Conservation (phyloP, 23 red algal species). For the Gracilariopsis chorda region DNA sequence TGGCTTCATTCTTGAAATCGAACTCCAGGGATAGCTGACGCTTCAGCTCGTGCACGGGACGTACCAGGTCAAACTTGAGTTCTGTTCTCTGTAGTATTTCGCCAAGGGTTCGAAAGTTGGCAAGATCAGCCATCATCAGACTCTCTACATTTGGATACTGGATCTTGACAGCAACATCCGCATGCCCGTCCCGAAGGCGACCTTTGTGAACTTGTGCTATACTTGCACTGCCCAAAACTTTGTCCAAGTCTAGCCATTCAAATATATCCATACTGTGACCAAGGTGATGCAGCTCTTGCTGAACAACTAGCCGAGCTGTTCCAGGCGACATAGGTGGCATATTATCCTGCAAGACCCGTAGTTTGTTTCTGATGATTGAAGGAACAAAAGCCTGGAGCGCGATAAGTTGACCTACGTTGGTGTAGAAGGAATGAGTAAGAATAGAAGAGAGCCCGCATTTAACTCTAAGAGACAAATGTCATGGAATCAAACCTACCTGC, state of each 20-base stretch:
- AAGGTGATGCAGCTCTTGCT: background rate
- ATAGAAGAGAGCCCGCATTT: background rate
- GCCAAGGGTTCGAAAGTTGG: constrained; percentile 65
- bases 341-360: constrained; percentile 24
- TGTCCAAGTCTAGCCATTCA: constrained; percentile 17
- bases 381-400: constrained; percentile 64
- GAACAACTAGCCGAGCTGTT: background rate
- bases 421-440: background rate
- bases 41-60: constrained; percentile 66
- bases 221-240: constrained; percentile 35
- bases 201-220: constrained; percentile 53
- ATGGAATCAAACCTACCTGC: constrained; percentile 13
- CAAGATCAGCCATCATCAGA: constrained; percentile 76
- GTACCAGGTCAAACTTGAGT: constrained; percentile 76
- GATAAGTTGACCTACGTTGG: constrained; percentile 25
- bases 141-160: constrained; percentile 62
- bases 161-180: constrained; percentile 76
- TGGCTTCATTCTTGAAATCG: constrained; percentile 75
- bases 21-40: constrained; percentile 72
- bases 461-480: background rate
- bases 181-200: background rate
- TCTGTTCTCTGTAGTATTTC: constrained; percentile 68
- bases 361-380: constrained; percentile 26
- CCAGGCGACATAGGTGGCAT: constrained; percentile 42
- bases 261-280: constrained; percentile 9